Evolutionary conservation across 768 basidiomycete species (phyloP).

Genomic region (Lactarius hengduanensis): DNA sequence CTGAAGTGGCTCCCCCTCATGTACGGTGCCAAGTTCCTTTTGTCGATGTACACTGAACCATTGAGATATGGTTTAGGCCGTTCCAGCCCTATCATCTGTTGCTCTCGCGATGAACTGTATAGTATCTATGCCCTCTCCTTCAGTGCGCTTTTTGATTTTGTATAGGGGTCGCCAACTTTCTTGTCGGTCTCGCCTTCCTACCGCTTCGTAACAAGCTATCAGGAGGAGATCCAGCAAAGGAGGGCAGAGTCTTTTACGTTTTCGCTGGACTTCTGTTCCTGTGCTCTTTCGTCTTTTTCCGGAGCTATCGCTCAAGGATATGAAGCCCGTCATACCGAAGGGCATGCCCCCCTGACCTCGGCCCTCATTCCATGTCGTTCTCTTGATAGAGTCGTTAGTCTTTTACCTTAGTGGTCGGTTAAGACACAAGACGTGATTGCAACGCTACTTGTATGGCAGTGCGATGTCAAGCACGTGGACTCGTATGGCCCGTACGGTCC

Average conservation of each 20-base stretch:
- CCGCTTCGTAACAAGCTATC: constrained; percentile 77
- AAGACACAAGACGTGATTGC: background rate
- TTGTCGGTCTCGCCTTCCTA: constrained; percentile 81
- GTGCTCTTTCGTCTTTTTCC: constrained; percentile 35
- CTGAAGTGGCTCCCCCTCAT: constrained; percentile 81
- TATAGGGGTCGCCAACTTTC: constrained; percentile 80
- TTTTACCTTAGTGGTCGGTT: background rate
- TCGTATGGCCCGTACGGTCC: constrained; percentile 1
- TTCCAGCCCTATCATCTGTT: constrained; percentile 33
- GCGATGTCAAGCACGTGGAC: too few relatives aligned
- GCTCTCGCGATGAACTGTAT: constrained; percentile 33
- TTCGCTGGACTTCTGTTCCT: constrained; percentile 60
- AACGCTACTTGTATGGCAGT: too few relatives aligned
- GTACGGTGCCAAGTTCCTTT: constrained; percentile 43
- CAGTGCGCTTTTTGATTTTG: constrained; percentile 6
- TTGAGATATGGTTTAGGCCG: constrained; percentile 28
- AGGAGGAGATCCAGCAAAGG: constrained; percentile 54
- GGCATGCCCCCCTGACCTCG: background rate
- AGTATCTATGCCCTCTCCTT: background rate
- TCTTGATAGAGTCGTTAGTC: background rate
- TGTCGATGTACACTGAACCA: background rate
- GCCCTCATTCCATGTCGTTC: background rate
- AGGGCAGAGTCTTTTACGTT: constrained; percentile 88
- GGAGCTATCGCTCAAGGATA: constrained; percentile 32
- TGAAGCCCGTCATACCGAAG: background rate